Evolutionary conservation across 768 basidiomycete species (phyloP), one percentile per base, ranked within the genome.

Genomic region (Lanmaoa pseudosensibilis): DNA sequence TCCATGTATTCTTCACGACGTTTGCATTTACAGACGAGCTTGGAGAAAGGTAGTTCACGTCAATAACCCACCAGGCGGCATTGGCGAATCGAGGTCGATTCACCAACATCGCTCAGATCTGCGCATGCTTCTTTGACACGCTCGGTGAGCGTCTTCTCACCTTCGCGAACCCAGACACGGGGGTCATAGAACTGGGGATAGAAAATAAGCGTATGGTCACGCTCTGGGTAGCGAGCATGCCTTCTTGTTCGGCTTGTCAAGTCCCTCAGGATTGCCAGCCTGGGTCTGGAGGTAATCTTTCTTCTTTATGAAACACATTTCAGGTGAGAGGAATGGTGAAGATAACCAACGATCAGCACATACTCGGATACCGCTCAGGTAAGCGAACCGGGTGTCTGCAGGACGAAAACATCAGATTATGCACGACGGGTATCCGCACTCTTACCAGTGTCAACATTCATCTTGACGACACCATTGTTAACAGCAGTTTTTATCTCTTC

Each of bases 161-260:
- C 95, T 77, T 97, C 94, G 67, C 96, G 91, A 49, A 99, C 94
- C 96, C 96, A 99, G 57, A 95, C 88, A 79, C 96, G 92, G 48
- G 94, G 95, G 74, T 96, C 94, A 77, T 96, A 96, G 80, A 74
- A 88, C 89, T 90, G 60, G 15, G 19, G 33, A 39, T 11, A 19
- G 16, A 27, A 46, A 4, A n/a, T 59, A 16, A 57, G 54, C 36
- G 4, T 9, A 15, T 15, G 37, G 19, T 23, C 45, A 16, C 5
- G 30, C 49, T 47, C 50, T 4, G 46, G 43, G 13, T 2, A 9
- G 39, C 27, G 19, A 10, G 13, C 56, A 69, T 53, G 86, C 88
- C 86, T 98, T 99, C 90, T 99, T 99, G 87, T 99, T 98, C 55
- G 96, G 96, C 82, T 96, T 96, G 77, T 98, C 95, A 21, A 85